Conservation (phyloP, 2,329 filamentous ascomycete species). For the Sporothrix globosa region DNA sequence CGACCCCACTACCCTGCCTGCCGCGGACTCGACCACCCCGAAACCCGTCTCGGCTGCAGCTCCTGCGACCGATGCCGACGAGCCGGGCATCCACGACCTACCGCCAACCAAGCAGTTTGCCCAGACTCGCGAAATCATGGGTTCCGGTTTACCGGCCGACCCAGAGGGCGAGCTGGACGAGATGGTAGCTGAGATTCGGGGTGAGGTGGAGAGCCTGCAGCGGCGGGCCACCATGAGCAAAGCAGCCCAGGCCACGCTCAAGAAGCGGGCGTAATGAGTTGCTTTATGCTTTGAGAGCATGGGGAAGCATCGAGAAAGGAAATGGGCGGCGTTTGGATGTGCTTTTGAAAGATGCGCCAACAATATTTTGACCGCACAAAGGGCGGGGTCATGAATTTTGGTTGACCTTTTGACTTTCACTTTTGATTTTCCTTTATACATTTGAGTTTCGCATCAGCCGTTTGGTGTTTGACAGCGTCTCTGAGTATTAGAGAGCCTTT, state of each 20-base stretch:
- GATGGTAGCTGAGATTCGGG: conserved; percentile 72
- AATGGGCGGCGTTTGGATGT: conserved; percentile 13
- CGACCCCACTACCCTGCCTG: not conserved
- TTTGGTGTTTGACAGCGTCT: not conserved
- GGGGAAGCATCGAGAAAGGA: not conserved
- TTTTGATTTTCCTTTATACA: too few species aligned
- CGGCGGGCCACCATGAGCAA: conserved; percentile 36
- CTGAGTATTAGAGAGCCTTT: too few species aligned
- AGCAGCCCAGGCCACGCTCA: not conserved
- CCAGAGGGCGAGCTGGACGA: conserved; percentile 75
- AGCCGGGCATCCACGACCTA: conserved; percentile 28
- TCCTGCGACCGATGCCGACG: not conserved
- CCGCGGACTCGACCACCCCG: not conserved
- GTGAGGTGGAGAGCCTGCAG: conserved; percentile 67
- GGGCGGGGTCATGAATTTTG: too few species aligned
- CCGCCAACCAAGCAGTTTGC: conserved; percentile 32
- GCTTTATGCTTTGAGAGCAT: not conserved
- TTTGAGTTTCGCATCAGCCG: too few species aligned
- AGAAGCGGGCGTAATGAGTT: conserved; percentile 15
- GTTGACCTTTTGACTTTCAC: too few species aligned
- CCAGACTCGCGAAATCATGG: conserved; percentile 31
- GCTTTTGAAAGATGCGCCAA: not conserved
- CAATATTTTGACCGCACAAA: too few species aligned
- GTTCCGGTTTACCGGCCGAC: conserved; percentile 72
- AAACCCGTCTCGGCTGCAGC: not conserved